Evolutionary conservation across 768 basidiomycete genomes (phyloP).

Genomic region (Hygrophoropsis aurantiaca): DNA sequence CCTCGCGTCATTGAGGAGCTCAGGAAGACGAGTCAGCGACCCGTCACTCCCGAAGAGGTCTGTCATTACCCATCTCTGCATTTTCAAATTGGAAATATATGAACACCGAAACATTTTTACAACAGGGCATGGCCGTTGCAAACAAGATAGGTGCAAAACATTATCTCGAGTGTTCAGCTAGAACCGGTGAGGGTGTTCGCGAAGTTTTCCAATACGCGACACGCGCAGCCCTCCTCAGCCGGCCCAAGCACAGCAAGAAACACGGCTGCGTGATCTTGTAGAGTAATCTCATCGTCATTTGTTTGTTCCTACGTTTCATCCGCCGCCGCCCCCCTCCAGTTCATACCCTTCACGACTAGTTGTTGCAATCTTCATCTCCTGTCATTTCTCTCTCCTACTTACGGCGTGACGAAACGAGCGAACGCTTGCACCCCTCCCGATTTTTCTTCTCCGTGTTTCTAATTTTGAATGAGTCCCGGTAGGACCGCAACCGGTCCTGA

Average conservation of each 20-base stretch:
- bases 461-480: conserved; percentile 5
- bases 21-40: conserved; percentile 90
- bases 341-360: conserved; percentile 39
- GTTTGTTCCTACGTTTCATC: not conserved
- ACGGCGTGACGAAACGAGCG: not conserved
- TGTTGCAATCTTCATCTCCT: conserved; percentile 39
- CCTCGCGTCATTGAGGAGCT: conserved; percentile 92
- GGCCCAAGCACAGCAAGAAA: conserved; percentile 46
- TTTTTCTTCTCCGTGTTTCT: conserved; percentile 3
- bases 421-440: conserved; percentile 1
- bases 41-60: conserved; percentile 92
- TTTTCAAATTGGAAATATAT: not conserved
- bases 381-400: conserved; percentile 20
- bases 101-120: conserved; percentile 1
- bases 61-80: conserved; percentile 15
- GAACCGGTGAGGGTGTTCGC: conserved; percentile 93
- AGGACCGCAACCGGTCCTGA: conserved; percentile 1
- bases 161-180: conserved; percentile 97
- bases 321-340: conserved; percentile 19
- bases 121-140: conserved; percentile 87
- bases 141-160: conserved; percentile 97
- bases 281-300: conserved; percentile 20
- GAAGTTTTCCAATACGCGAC: conserved; percentile 99
- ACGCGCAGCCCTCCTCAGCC: conserved; percentile 79
- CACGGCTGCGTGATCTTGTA: conserved; percentile 44